A percentile compares a stretch with the other conserved stretches of the same genome.
Conservation (phyloP, 2,329 filamentous ascomycete species). For the Corynespora cassiicola region DNA sequence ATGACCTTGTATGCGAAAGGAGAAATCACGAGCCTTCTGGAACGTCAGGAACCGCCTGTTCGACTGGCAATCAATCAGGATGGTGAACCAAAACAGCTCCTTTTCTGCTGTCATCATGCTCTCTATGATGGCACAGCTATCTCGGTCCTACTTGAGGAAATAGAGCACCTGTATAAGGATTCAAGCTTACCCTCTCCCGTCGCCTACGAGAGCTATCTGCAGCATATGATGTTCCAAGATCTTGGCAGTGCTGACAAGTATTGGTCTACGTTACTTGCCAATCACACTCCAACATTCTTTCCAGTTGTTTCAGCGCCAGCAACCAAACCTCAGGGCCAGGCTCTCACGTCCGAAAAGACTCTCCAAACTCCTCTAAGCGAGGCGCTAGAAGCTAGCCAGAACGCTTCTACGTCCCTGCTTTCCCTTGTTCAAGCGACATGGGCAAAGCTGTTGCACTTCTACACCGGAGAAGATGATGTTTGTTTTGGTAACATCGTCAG, state of each 20-base stretch:
- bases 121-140: slow-evolving; percentile 87
- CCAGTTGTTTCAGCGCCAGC: slow-evolving; percentile 38
- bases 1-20: slow-evolving; percentile 50
- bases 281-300: slow-evolving; percentile 56
- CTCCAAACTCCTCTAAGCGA: slow-evolving; percentile 28
- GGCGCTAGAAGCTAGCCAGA: slow-evolving; percentile 27
- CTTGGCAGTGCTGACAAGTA: slow-evolving; percentile 63
- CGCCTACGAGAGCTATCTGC: slow-evolving; percentile 70
- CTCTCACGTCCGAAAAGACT: slow-evolving; percentile 30
- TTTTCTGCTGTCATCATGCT: slow-evolving; percentile 75
- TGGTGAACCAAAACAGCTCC: slow-evolving; percentile 36
- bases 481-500: slow-evolving; percentile 89
- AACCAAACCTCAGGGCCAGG: not conserved
- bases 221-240: slow-evolving; percentile 60
- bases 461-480: slow-evolving; percentile 67
- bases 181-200: slow-evolving; percentile 56
- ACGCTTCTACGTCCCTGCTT: slow-evolving; percentile 56
- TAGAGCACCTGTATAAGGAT: slow-evolving; percentile 65
- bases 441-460: slow-evolving; percentile 67
- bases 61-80: slow-evolving; percentile 34
- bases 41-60: slow-evolving; percentile 40
- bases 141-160: slow-evolving; percentile 70
- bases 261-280: slow-evolving; percentile 67
- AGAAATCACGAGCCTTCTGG: slow-evolving; percentile 58
- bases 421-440: slow-evolving; percentile 76